A percentile compares a stretch with the other conserved stretches of the same genome.
These are phyloP conservation scores for Globisporangium mamillatum DNA, from an alignment of 352 stramenopile species.

Conservation along the genomic window DNA sequence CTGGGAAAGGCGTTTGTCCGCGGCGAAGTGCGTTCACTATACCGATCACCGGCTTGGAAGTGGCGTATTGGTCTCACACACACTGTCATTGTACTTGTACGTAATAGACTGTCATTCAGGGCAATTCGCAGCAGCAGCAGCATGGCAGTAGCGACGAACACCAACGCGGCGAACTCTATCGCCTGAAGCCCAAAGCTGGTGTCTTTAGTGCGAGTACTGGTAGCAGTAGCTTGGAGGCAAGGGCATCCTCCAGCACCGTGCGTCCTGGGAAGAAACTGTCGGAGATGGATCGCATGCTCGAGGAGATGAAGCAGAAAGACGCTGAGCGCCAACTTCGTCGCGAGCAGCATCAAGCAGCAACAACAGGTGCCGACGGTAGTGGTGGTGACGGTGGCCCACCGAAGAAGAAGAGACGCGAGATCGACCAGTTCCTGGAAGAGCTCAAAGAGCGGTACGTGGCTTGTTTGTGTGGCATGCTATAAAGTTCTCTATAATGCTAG, in stretches of 20 bases:
- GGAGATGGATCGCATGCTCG: conserved; percentile 69
- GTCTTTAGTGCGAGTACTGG: neutral
- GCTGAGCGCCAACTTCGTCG: conserved; percentile 19
- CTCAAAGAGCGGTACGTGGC: conserved; percentile 68
- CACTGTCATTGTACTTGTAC: neutral
- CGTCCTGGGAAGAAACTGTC: conserved; percentile 34
- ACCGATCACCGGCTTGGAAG: too few relatives aligned
- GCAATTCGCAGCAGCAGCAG: conserved; percentile 4
- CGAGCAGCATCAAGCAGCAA: conserved; percentile 18
- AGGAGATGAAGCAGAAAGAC: conserved; percentile 71
- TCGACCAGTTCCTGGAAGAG: conserved; percentile 88
- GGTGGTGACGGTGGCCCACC: neutral
- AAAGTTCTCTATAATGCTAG: too few relatives aligned
- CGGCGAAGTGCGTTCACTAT: conserved; percentile 18
- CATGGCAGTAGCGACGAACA: neutral
- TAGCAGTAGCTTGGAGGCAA: neutral
- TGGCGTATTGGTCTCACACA: neutral
- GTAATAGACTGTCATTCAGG: conserved; percentile 9
- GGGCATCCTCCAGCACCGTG: conserved; percentile 1
- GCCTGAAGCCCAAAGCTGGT: conserved; percentile 26
- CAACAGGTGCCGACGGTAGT: neutral
- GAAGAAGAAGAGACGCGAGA: conserved; percentile 63
- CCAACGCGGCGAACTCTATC: conserved; percentile 29
- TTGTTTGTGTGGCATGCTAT: neutral
- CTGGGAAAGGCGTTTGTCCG: conserved; percentile 69